Conservation (phyloP, 768 basidiomycete genomes). For the Kondoa malvinella region DNA sequence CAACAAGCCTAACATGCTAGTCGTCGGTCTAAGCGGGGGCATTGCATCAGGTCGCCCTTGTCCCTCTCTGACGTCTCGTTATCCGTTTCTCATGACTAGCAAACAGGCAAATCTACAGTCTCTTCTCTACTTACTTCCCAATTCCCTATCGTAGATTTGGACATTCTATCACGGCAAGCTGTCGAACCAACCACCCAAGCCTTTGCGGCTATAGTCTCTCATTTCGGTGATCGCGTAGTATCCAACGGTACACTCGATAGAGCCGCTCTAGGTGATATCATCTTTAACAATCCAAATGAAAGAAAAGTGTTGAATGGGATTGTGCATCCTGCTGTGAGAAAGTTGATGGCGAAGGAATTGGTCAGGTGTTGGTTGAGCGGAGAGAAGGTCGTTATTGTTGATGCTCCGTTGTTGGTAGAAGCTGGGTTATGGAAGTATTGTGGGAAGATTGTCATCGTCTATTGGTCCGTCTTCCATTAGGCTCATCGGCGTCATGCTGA, state of each 20-base stretch:
- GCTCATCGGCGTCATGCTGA: background rate
- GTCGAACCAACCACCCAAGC: constrained; percentile 66
- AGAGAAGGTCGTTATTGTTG: constrained; percentile 60
- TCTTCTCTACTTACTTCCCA: constrained; percentile 52
- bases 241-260: constrained; percentile 61
- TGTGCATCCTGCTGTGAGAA: constrained; percentile 73
- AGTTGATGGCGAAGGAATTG: constrained; percentile 39
- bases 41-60: constrained; percentile 54
- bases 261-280: constrained; percentile 59
- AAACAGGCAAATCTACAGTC: constrained; percentile 71
- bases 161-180: constrained; percentile 67
- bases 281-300: constrained; percentile 57
- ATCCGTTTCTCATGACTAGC: background rate
- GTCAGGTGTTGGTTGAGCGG: constrained; percentile 59
- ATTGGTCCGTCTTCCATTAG: constrained; percentile 46
- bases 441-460: constrained; percentile 69
- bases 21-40: constrained; percentile 86
- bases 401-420: constrained; percentile 84
- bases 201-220: constrained; percentile 46
- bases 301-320: constrained; percentile 62
- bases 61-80: background rate
- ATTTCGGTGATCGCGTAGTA: constrained; percentile 54
- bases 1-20: constrained; percentile 38
- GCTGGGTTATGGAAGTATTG: constrained; percentile 68
- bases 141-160: constrained; percentile 83